Base-by-base conservation (phyloP, 2,329 filamentous ascomycete species). In the Epichloe brachyelytri region DNA sequence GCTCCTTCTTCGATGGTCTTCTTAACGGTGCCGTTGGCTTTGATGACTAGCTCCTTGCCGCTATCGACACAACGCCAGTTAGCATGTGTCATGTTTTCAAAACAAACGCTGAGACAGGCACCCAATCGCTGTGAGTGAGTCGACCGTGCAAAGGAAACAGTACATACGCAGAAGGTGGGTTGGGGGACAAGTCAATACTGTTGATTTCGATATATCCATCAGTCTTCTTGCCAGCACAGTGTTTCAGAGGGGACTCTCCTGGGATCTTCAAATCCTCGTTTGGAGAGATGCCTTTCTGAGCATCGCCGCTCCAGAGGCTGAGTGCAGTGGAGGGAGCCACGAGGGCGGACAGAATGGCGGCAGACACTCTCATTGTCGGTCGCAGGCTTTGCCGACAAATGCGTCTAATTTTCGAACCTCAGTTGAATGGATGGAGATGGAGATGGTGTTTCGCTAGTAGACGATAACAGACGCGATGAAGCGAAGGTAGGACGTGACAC, bases 231-330 rank as follows among this genome's bases (percentile, higher is more conserved):
- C 72, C 71, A 57, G 68, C 61, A 66, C 93, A 98, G 70, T 86
- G 87, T 63, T 81, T 73, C 53, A 98, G 76, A 33, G 93, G 91
- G 64, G 91, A 95, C 48, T 91, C 75, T 65, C 93, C 90, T 1
- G 87, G 83, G 15, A 96, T 85, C 57, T 82, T 77, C 66, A 78
- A 73, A 44, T 78, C 70, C 26, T 73, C 72, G 52, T 72, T 72
- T 62, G 65, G 67, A 56, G 70, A 74, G 53, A 68, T 65, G 56
- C 34, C 54, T 22, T 63, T 65, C 52, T 58, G 59, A 48, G 61
- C 55, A 44, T 61, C 58, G 54, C 60, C 59, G 58, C 60, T 62
- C 58, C 65, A 62, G 64, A 71, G 67, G 60, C 72, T 79, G 51
- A 65, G 51, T 51, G 68, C 73, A 56, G 66, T 62, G 47, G 71